Evolutionary conservation across 2,329 filamentous ascomycete genomes (phyloP), one percentile per base, ranked within the genome.

Genomic region (Knufia petricola): DNA sequence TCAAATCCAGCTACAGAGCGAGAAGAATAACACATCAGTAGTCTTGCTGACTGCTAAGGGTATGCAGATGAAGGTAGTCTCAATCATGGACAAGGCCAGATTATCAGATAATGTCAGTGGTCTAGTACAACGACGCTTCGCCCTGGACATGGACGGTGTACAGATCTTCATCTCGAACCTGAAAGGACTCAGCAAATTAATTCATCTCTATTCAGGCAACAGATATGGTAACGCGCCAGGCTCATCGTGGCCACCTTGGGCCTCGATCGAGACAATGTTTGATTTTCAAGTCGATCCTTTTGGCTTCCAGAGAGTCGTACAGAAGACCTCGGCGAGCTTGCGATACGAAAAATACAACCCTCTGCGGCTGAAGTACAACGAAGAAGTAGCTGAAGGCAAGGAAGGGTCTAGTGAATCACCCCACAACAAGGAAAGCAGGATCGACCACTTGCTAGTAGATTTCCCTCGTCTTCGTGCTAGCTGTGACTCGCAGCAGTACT

Each of bases 301-400:
- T 61, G 92, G 94, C n/a, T 98, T 98, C 73, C 90, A 90, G 64
- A 82, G 92, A 52, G 89, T 98, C 24, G 89, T 99, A 9, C 87
- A 96, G 64, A 90, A 94, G 65, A 98, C 92, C 1, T 98, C 90
- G 3, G 92, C 90, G 19, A 89, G 84, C 70, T 74, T 98, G 57
- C 82, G 90, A 51, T 96, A 94, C 64, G 90, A 98, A 72, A 96
- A 98, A 67, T 95, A 90, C 79, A 99, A 99, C 65, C 90, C 87
- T 12, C 75, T 98, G 48, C 88, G 92, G 54, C 74, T 99, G 53
- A 98, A 98, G 67, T 95, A 95, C 67, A 95, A 95, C 54, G 90
- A 96, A 56, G 87, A 95, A 61, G 82, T 98, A 52, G 77, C 79
- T 13, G 80, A 79, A 36, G 61, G 66, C 12, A 66, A 64, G 12